A percentile compares a stretch with the other conserved stretches of the same genome.
These are phyloP conservation scores for Endoconidiophora laricicola DNA, from an alignment of 2,329 filamentous ascomycete genomes.

Conservation along the genomic window DNA sequence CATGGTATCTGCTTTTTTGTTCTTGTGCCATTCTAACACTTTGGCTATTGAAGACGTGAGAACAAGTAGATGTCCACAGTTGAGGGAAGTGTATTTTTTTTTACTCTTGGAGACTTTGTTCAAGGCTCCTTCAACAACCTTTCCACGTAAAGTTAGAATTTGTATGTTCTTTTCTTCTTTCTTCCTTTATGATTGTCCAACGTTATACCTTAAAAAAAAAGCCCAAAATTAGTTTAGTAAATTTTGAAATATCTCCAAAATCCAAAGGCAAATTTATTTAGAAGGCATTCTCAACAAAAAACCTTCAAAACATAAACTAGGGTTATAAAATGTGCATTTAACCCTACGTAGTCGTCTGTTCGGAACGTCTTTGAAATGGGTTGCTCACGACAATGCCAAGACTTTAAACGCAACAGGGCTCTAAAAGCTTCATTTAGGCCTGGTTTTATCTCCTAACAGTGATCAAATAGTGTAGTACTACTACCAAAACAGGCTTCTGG, in stretches of 20 bases:
- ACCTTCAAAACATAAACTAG: no score
- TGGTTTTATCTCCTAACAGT: no score
- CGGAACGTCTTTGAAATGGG: no score
- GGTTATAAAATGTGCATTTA: no score
- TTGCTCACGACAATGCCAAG: not conserved
- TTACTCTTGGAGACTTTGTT: not conserved
- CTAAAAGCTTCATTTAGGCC: not conserved
- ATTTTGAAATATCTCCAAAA: not conserved
- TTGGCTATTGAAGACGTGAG: not conserved
- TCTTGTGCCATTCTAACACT: not conserved
- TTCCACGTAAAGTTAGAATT: conserved; percentile 7
- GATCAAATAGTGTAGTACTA: no score
- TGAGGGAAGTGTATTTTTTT: not conserved
- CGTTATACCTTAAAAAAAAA: not conserved
- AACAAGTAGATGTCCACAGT: not conserved
- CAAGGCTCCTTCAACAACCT: not conserved
- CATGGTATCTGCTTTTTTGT: not conserved
- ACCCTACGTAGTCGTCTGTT: no score
- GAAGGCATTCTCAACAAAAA: no score
- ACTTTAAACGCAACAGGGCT: conserved; percentile 1
- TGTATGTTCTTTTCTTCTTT: conserved; percentile 2
- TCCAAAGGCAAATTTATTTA: no score
- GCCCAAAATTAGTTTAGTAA: not conserved
- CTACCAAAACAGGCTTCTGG: no score
- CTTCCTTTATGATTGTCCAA: no score